Evolutionary conservation across 2,329 filamentous ascomycete genomes (phyloP), one percentile per base, ranked within the genome.

Genomic region (Chaetomiaceae sp.): DNA sequence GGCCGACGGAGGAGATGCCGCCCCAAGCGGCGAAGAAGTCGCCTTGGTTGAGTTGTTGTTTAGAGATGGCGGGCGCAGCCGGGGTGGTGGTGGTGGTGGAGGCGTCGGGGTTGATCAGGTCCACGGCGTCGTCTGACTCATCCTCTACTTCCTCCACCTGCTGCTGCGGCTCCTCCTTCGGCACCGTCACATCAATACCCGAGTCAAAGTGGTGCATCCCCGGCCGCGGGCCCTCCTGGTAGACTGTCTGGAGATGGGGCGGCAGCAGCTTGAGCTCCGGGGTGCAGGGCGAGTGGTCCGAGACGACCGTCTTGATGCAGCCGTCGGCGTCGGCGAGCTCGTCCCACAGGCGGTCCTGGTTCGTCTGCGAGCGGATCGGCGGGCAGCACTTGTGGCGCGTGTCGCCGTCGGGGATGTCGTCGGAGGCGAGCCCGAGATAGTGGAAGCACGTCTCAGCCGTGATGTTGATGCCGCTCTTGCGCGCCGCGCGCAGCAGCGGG

Each of bases 1-100:
- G 81, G 0, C 94, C 94, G 17, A 99, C 92, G 4, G 88, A 94
- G 4, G 89, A 92, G 65, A 99, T 96, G 14, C 94, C 94, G 50
- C 94, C 94, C 94, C 94, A 99, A 1, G 91, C 91, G 4, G 87
- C 84, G 72, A 97, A 94, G 78, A 99, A 97, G 72, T 97, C 89
- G 34, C 94, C 94, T 64, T n/a, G n/a, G n/a, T n/a, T n/a, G n/a
- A n/a, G n/a, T n/a, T 67, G 63, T 58, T 40, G 61, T 64, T 47
- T 56, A 3, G 27, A 12, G 8, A 31, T 7, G 8, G 27, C 27
- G 4, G 8, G 27, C n/a, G n/a, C n/a, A n/a, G n/a, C n/a, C n/a
- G n/a, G 6, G 33, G 6, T 19, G 31, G 19, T 11, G 46, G 3
- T 14, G 20, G 47, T 17, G 12, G 29, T 1, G 47, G 22, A 15